Base-by-base conservation (phyloP, 805 yeast species). In the Spathaspora sp. region DNA sequence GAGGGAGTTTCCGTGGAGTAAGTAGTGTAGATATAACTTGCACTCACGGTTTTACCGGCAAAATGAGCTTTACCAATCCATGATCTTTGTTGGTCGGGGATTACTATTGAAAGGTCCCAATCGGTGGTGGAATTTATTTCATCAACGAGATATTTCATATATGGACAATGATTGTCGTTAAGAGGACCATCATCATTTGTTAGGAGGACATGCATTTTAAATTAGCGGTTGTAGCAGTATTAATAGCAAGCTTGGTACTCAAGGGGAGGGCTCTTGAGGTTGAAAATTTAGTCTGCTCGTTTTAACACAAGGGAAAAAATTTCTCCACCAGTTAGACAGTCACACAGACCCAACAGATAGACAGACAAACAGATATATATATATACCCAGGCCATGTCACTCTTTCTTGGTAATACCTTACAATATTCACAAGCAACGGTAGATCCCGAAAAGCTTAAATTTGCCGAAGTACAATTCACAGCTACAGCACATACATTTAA, bases 41-140 rank as follows among this genome's bases (percentile, higher is more conserved):
- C 80, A 2, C 81, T 70, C 42, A 87, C 72, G 26, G 81, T 78
- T 55, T 80, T 78, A 6, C 90, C 93, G 0, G 96, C 96, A 61
- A 94, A 83, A 72, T 92, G 97, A 5, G 99, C 98, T 67, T 94
- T 94, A 38, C 97, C 97, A 52, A 91, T 93, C 99, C 99, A 94
- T 12, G 97, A 92, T 59, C 94, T 75, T 60, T 81, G 85, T 52
- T 89, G 96, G 49, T 83, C 79, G 11, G 99, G 99, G 2, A 94
- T 86, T 26, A 86, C 91, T 18, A 92, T 83, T 20, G 91, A 83
- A 31, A 92, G 69, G 26, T 87, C 81, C 98, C 98, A 93, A 63
- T 89, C 83, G 5, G 97, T 89, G 49, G 73, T 59, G 42, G 74
- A 64, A 44, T 65, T 64, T 45, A 92, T 75, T 46, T 89, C 87